Percentiles rank a stretch among this genome's conserved stretches.
These are phyloP conservation scores for Bombardia bombarda DNA, from an alignment of 495 filamentous ascomycete species.

Conservation along the genomic window DNA sequence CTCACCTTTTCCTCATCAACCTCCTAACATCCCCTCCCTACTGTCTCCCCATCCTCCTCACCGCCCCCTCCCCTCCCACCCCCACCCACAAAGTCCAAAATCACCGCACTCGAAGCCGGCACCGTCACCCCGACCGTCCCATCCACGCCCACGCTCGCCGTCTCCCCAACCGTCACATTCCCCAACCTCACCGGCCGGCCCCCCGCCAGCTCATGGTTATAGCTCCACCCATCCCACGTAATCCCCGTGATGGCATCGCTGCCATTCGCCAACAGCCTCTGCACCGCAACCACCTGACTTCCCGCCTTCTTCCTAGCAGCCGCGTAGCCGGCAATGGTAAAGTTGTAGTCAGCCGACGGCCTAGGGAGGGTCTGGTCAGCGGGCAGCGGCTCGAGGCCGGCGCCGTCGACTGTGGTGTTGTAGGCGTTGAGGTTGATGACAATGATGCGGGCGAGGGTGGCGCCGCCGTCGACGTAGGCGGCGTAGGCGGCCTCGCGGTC, in stretches of 20 bases:
- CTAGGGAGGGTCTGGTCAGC: slow-evolving; percentile 19
- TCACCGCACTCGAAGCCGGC: slow-evolving; percentile 41
- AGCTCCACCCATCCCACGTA: slow-evolving; percentile 55
- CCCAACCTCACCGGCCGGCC: slow-evolving; percentile 47
- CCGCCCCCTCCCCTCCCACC: too few relatives aligned
- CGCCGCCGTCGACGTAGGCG: slow-evolving; percentile 37
- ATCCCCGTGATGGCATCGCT: slow-evolving; percentile 56
- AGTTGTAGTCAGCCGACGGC: slow-evolving; percentile 31
- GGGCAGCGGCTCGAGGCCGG: slow-evolving; percentile 14
- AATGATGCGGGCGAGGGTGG: slow-evolving; percentile 37
- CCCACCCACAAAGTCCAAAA: slow-evolving; percentile 34
- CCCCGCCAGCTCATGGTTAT: slow-evolving; percentile 50
- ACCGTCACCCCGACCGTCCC: slow-evolving; percentile 42
- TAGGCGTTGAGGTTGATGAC: slow-evolving; percentile 54
- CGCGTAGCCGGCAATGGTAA: slow-evolving; percentile 16
- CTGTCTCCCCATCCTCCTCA: too few relatives aligned
- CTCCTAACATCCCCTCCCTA: too few relatives aligned
- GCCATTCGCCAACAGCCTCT: slow-evolving; percentile 51
- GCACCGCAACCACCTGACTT: slow-evolving; percentile 23
- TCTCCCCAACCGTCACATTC: slow-evolving; percentile 53
- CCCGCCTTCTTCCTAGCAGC: not conserved
- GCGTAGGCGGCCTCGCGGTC: slow-evolving; percentile 51
- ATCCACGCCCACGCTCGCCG: slow-evolving; percentile 24
- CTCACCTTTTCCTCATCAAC: too few relatives aligned
- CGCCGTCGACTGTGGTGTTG: slow-evolving; percentile 47